Percentiles rank a stretch among this genome's conserved stretches.
Conservation (phyloP, 805 yeast genomes). For the Candida endomychidarum region DNA sequence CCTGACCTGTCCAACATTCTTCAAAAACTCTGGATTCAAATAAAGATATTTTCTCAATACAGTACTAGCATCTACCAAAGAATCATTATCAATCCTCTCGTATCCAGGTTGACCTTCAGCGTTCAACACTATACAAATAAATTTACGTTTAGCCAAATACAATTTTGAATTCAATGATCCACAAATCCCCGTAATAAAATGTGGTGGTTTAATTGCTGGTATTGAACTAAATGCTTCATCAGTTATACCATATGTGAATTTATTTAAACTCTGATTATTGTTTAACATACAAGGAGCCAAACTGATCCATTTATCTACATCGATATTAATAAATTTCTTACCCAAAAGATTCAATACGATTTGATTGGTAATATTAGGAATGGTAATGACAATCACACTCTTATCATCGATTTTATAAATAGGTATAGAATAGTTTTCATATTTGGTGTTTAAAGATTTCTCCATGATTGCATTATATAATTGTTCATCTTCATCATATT, state of each 20-base stretch:
- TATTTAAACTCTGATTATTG: conserved; percentile 27
- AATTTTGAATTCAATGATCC: conserved; percentile 44
- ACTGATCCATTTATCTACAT: conserved; percentile 25
- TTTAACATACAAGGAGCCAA: conserved; percentile 39
- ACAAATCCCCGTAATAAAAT: conserved; percentile 56
- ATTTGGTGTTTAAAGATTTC: conserved; percentile 22
- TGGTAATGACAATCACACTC: conserved; percentile 19
- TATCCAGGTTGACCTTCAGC: conserved; percentile 65
- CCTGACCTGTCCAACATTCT: conserved; percentile 21
- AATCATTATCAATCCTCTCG: conserved; percentile 51
- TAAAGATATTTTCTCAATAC: conserved; percentile 16
- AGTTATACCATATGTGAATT: conserved; percentile 15
- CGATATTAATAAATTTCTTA: conserved; percentile 17
- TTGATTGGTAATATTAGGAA: conserved; percentile 39
- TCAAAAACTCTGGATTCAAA: conserved; percentile 14
- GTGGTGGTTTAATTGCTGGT: conserved; percentile 54
- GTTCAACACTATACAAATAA: conserved; percentile 37
- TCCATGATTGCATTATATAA: conserved; percentile 38
- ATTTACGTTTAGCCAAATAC: conserved; percentile 3
- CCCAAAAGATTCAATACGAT: conserved; percentile 35
- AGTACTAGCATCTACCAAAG: conserved; percentile 35
- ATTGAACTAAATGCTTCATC: background rate
- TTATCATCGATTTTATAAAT: conserved; percentile 15
- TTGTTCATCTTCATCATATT: conserved; percentile 52
- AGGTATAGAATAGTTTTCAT: conserved; percentile 24